Evolutionary conservation across 305 asterid species (phyloP), one percentile per base, ranked within the genome.

Genomic region (Nicotiana rustica): DNA sequence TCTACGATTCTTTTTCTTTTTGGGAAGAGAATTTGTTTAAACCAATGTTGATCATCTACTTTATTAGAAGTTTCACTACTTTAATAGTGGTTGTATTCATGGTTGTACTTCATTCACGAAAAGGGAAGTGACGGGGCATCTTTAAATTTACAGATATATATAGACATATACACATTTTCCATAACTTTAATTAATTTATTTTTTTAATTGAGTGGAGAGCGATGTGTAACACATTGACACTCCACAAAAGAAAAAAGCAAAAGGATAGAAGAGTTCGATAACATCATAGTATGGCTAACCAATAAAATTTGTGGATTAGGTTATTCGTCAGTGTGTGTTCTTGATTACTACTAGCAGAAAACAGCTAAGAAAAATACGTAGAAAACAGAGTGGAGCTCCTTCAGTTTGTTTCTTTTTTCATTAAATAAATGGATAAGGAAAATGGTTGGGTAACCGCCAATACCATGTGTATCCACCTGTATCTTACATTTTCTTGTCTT

Each of bases 101-200:
- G 84, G 89, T 88, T 86, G 91, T 91, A 88, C 89, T 91, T 69
- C 80, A 85, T 88, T 84, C 91, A 91, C 92, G 89, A 86, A 89
- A 91, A 91, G 83, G 13, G 49, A 55, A 85, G 89, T 85, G 87
- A 89, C 82, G 79, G 56, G 84, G 83, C 71, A 78, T 79, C 82
- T 86, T 85, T 82, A 71, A 61, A 33, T 67, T 18, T 83, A 76
- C 6, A 3, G 15, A 3, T 44, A 73, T 3, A 75, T 75, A 75
- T 75, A 49, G 47, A 47, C 5, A 15, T 7, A 33, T 4, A 21
- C 0, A 7, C 3, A 77, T 79, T 85, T 85, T 85, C 14, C 33
- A 12, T 69, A 78, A 49, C 21, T 13, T 82, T 79, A n/a, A 69
- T 76, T 67, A 44, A 73, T 21, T n/a, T 76, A 18, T n/a, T 78